Percentiles rank a stretch among this genome's conserved stretches.
phyloP scores from a whole-genome alignment of 345 rosid genomes.

The Linum trigynum region DNA sequence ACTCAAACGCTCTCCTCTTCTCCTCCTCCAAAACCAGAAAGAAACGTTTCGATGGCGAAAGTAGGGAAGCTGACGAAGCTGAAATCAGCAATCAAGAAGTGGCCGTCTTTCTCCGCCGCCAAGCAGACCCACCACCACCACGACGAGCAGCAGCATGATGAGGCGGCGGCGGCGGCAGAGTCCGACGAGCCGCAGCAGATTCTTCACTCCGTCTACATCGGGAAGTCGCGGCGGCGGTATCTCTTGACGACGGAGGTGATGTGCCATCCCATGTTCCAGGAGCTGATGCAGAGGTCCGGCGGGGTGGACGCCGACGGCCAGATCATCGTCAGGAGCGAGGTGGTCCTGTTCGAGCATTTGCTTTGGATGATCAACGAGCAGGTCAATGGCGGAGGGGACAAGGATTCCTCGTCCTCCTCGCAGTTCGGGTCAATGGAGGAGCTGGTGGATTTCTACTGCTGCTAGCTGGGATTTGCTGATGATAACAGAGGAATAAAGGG shows the following conservation, averaged over 20 bases:
- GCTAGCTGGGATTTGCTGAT: not conserved
- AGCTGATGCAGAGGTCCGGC: slow-evolving; percentile 52
- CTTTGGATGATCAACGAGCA: slow-evolving; percentile 68
- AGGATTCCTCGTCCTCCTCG: not conserved
- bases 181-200: slow-evolving; percentile 9
- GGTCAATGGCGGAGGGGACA: slow-evolving; percentile 19
- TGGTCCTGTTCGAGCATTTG: slow-evolving; percentile 87
- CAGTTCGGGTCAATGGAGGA: slow-evolving; percentile 65
- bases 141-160: not conserved
- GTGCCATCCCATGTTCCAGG: slow-evolving; percentile 71
- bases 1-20: slow-evolving; percentile 8
- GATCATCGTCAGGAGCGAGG: slow-evolving; percentile 70
- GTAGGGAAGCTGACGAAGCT: slow-evolving; percentile 68
- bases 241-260: slow-evolving; percentile 44
- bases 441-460: slow-evolving; percentile 52
- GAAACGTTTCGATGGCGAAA: slow-evolving; percentile 42
- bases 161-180: not conserved
- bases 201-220: slow-evolving; percentile 70
- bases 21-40: slow-evolving; percentile 8
- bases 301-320: slow-evolving; percentile 21
- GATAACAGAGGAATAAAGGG: too few species aligned
- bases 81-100: slow-evolving; percentile 76
- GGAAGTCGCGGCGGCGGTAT: slow-evolving; percentile 73
- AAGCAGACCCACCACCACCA: slow-evolving; percentile 12
- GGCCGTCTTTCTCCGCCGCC: slow-evolving; percentile 67